Evolutionary conservation across 2,329 filamentous ascomycete genomes (phyloP).

Genomic region (Aspergillus neoniger): DNA sequence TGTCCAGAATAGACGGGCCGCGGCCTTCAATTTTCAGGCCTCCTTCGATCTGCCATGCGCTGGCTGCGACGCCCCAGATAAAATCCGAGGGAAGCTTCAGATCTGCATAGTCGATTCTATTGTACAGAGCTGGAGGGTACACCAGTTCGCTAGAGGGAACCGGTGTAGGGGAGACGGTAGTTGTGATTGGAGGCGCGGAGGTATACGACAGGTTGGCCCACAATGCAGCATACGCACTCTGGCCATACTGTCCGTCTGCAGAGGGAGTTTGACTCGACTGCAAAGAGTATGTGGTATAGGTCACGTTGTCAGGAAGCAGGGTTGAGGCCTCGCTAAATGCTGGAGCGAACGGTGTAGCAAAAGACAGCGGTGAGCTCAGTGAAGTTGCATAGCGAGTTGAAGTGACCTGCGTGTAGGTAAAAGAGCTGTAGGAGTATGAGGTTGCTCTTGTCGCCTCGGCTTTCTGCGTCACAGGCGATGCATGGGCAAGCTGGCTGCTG

Average conservation of each 20-base stretch:
- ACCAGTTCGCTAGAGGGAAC: slow-evolving; percentile 58
- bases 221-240: slow-evolving; percentile 40
- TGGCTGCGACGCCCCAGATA: slow-evolving; percentile 47
- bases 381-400: slow-evolving; percentile 9
- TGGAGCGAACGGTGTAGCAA: slow-evolving; percentile 2
- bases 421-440: neutral
- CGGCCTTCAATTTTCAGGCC: slow-evolving; percentile 45
- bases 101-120: slow-evolving; percentile 32
- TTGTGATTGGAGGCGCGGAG: slow-evolving; percentile 45
- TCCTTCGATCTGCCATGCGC: slow-evolving; percentile 50
- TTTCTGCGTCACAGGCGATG: neutral
- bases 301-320: neutral
- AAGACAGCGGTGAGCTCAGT: slow-evolving; percentile 3
- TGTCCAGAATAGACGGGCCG: slow-evolving; percentile 43
- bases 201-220: slow-evolving; percentile 41
- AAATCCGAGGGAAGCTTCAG: slow-evolving; percentile 41
- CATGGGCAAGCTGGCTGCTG: neutral
- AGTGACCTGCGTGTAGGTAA: slow-evolving; percentile 9
- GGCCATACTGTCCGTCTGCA: slow-evolving; percentile 32
- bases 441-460: neutral
- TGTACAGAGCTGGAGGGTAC: slow-evolving; percentile 56
- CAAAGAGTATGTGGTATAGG: slow-evolving; percentile 10
- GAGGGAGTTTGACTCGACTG: neutral
- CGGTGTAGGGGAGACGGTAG: slow-evolving; percentile 58
- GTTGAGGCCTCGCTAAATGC: slow-evolving; percentile 5